A percentile compares a stretch with the other conserved stretches of the same genome.
These are phyloP conservation scores for Xerocomellus intermedius DNA, from an alignment of 768 basidiomycete species.

Conservation along the genomic window DNA sequence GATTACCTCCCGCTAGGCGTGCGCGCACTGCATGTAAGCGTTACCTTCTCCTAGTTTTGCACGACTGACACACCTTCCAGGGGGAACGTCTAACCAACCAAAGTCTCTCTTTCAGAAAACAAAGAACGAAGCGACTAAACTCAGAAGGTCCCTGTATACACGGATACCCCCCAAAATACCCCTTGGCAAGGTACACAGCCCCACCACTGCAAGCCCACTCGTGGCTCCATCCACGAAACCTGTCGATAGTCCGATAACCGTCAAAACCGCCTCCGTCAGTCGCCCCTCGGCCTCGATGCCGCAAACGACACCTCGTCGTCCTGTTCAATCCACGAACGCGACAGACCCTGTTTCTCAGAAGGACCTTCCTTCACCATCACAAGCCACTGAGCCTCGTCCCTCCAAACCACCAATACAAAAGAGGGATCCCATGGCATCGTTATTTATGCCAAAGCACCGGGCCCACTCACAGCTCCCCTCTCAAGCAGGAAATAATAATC, in stretches of 20 bases:
- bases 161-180: conserved; percentile 53
- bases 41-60: background rate
- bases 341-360: conserved; percentile 12
- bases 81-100: conserved; percentile 43
- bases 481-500: conserved; percentile 24
- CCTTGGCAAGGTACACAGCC: conserved; percentile 42
- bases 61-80: conserved; percentile 28
- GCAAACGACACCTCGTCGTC: conserved; percentile 18
- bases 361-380: conserved; percentile 32
- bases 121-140: conserved; percentile 63
- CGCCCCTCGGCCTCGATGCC: conserved; percentile 28
- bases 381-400: conserved; percentile 29
- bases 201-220: conserved; percentile 35
- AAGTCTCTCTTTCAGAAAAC: conserved; percentile 80
- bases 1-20: conserved; percentile 65
- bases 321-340: conserved; percentile 33
- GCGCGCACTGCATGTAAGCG: conserved; percentile 54
- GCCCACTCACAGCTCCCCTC: conserved; percentile 54
- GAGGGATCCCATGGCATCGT: conserved; percentile 59
- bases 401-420: conserved; percentile 43
- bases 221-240: conserved; percentile 30
- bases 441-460: conserved; percentile 78
- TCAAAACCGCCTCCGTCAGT: conserved; percentile 47
- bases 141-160: conserved; percentile 60
- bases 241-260: conserved; percentile 45